Evolutionary conservation across 768 basidiomycete species (phyloP).

Genomic region (Naganishia onofrii): DNA sequence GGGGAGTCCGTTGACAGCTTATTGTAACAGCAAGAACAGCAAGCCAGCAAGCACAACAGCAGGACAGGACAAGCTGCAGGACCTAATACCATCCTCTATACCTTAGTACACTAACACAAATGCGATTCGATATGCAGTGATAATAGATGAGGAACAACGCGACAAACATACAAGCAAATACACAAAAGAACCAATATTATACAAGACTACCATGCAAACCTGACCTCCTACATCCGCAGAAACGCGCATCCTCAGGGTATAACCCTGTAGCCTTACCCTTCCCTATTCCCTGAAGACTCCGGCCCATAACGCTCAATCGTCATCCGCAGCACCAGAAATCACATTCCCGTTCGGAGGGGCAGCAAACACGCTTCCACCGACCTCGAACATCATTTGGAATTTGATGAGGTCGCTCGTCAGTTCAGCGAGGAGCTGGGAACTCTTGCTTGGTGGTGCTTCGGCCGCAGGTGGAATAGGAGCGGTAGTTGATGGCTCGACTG

Average conservation of each 20-base stretch:
- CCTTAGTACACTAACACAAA: no score
- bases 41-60: no score
- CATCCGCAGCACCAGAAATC: neutral
- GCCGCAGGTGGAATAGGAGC: neutral
- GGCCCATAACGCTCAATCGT: no score
- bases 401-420: constrained; percentile 82
- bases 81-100: no score
- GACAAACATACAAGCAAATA: neutral
- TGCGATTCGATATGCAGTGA: no score
- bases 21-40: no score
- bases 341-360: constrained; percentile 1
- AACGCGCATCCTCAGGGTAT: neutral
- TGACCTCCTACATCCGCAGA: neutral
- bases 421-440: constrained; percentile 84
- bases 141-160: neutral
- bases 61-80: no score
- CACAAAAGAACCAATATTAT: neutral
- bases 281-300: no score
- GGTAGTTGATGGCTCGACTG: neutral
- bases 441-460: constrained; percentile 38
- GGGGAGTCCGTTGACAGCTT: no score
- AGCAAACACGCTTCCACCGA: constrained; percentile 24
- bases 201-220: neutral
- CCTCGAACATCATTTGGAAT: constrained; percentile 75
- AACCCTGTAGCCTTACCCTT: neutral